Evolutionary conservation across 2,329 filamentous ascomycete species (phyloP), one percentile per base, ranked within the genome.

Genomic region (Cercospora zeae-maydis): DNA sequence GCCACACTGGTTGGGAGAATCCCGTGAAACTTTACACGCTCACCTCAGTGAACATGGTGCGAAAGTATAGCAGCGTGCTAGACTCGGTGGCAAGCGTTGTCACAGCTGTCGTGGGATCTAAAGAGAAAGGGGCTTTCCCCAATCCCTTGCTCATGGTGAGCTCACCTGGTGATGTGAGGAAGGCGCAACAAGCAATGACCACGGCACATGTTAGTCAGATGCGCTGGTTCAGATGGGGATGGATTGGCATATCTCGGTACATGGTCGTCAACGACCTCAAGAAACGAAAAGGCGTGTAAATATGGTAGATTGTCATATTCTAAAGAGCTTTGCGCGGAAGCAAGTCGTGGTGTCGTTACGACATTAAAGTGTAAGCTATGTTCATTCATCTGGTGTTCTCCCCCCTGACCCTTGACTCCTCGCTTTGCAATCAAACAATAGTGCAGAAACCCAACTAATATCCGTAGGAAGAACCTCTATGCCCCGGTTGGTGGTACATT

Each of bases 211-310:
- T 87, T 78, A 97, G 92, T 76, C 95, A 99, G 83, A 99, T 99
- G 95, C 86, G 91, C 37, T 99, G 95, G 95, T 99, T 98, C 75
- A 86, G 95, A 7, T 98, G 92, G 85, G 91, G 92, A 2, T 99
- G 93, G 92, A 96, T 99, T 73, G 83, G 86, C 0, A 75, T 96
- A 62, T 95, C 92, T 72, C 83, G 95, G 64, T 99, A 98, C 78
- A 98, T 99, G 95, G 84, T 92, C 62, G 84, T 98, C 33, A 99
- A 99, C 77, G 93, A 98, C 75, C 75, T 99, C 77, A 84, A 81
- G 73, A 81, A 82, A 71, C 86, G 85, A 75, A 83, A 82, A 58
- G 67, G 69, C 3, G 63, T 65, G 16, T 71, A 56, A 19, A 33
- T 10, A 42, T 49, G 34, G 24, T 51, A 33, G 24, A 36, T 58